A percentile compares a stretch with the other conserved stretches of the same genome.
These are phyloP conservation scores for Aegle marmelos DNA, from an alignment of 345 rosid species.

Conservation along the genomic window DNA sequence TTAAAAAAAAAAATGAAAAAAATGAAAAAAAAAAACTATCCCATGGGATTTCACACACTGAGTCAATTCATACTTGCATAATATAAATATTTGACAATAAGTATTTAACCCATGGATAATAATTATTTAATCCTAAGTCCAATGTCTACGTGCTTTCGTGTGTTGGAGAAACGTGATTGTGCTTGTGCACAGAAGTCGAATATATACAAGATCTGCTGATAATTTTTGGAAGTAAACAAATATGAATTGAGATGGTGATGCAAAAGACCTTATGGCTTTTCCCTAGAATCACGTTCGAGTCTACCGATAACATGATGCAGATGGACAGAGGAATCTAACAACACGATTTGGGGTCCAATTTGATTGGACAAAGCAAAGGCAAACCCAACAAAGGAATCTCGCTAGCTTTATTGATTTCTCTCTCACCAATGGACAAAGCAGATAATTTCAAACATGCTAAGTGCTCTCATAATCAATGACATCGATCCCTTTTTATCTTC, in stretches of 20 bases:
- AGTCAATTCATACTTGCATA: too few relatives aligned
- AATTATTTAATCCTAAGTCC: too few relatives aligned
- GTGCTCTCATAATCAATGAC: conserved; percentile 11
- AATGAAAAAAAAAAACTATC: too few relatives aligned
- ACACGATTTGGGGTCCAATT: conserved; percentile 25
- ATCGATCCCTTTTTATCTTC: not conserved
- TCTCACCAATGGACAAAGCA: conserved; percentile 16
- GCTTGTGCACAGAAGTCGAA: not conserved
- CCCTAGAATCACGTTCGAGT: conserved; percentile 10
- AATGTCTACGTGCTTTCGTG: not conserved
- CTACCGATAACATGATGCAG: conserved; percentile 6
- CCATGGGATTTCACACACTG: too few relatives aligned
- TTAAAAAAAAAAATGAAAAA: too few relatives aligned
- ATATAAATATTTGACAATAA: too few relatives aligned
- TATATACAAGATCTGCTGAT: not conserved
- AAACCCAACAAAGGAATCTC: conserved; percentile 22
- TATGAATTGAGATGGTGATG: conserved; percentile 6
- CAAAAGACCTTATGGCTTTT: conserved; percentile 3
- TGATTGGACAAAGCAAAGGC: conserved; percentile 33
- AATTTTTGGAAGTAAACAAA: not conserved
- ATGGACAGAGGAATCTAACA: conserved; percentile 32
- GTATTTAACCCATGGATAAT: too few relatives aligned
- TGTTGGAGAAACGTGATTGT: not conserved
- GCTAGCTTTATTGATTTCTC: not conserved
- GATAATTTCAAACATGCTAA: conserved; percentile 15